Percentiles rank a stretch among this genome's conserved stretches.
These are phyloP conservation scores for Trypanosoma cruzi DNA, from an alignment of 208 protist genomes.

Conservation along the genomic window DNA sequence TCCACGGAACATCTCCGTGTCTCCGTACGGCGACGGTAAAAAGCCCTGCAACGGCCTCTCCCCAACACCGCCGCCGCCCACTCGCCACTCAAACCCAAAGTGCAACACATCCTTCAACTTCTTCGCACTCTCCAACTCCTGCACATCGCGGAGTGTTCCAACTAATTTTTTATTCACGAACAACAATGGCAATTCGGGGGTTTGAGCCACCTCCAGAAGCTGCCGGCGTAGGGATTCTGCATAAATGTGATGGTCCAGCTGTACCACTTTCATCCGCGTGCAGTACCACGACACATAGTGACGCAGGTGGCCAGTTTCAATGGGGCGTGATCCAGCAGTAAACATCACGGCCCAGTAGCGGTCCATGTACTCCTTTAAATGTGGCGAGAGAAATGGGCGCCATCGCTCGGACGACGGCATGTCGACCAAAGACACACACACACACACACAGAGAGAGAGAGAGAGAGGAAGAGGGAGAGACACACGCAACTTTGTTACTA, in stretches of 20 bases:
- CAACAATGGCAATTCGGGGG: conserved; percentile 64
- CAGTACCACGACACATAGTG: conserved; percentile 91
- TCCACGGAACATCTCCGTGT: conserved; percentile 80
- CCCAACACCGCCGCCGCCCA: conserved; percentile 29
- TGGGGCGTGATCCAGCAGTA: conserved; percentile 63
- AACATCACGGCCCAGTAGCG: conserved; percentile 89
- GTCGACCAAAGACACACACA: no score
- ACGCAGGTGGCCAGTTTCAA: conserved; percentile 85
- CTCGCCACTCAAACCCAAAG: conserved; percentile 92
- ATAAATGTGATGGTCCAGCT: conserved; percentile 86
- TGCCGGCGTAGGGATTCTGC: conserved; percentile 56
- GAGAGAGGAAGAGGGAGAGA: neutral
- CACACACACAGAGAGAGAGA: neutral
- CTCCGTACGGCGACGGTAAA: conserved; percentile 70
- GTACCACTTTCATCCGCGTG: conserved; percentile 82
- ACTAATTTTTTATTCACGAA: conserved; percentile 88
- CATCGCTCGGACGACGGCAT: conserved; percentile 32
- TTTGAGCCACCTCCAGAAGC: conserved; percentile 42
- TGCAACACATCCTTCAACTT: conserved; percentile 89
- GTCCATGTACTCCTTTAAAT: conserved; percentile 66
- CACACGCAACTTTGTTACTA: no score
- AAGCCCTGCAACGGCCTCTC: conserved; percentile 44
- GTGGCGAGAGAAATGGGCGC: conserved; percentile 61
- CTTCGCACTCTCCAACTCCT: conserved; percentile 57
- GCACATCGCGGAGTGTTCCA: conserved; percentile 71